Evolutionary conservation across 805 yeast species (phyloP), one percentile per base, ranked within the genome.

Genomic region (Metschnikowia baotianmanensis): DNA sequence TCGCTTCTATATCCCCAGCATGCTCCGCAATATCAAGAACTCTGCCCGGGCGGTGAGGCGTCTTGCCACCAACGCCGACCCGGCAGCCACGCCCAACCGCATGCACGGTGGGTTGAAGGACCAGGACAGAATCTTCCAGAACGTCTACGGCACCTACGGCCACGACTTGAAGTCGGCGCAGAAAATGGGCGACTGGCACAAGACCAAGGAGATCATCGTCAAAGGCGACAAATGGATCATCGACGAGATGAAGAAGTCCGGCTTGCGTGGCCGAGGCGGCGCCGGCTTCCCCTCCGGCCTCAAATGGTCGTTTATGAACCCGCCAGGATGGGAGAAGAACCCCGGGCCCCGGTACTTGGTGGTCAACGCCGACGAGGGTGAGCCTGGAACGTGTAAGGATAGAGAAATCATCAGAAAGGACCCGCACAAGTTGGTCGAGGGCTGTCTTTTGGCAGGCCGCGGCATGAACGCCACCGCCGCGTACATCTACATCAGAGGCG

Each of bases 391-490:
- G 37, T 87, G 96, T 67, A 87, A 87, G 69, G 96, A 87, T 65
- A 78, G 96, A 61, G 95, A 87, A 65, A 87, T 87, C 61, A 82
- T 87, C 60, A 78, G 95, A 63, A 87, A 87, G 64, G 95, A 86
- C 61, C 96, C 96, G 31, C 96, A 87, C 63, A 87, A 86, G 71
- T 79, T 87, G 47, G 85, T 87, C 40, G 96, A 87, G 65, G 96
- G 96, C n/a, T 86, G 96, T 69, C 69, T 87, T 38, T 73, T 87
- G 49, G 89, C 93, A 16, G 96, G 96, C 38, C 74, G 95, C 48
- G 95, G 88, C 27, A 87, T 87, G 95, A 87, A 87, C 64, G 95
- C 95, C 28, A 80, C 93, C 25, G 95, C 95, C 40, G 96, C 95
- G 28, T 87, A 87, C 67, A 87, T 87, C 51, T 87, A 87, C 68